Base-by-base conservation (phyloP, 1,284 basidiomycete genomes). In the Ceratobasidium sp. region DNA sequence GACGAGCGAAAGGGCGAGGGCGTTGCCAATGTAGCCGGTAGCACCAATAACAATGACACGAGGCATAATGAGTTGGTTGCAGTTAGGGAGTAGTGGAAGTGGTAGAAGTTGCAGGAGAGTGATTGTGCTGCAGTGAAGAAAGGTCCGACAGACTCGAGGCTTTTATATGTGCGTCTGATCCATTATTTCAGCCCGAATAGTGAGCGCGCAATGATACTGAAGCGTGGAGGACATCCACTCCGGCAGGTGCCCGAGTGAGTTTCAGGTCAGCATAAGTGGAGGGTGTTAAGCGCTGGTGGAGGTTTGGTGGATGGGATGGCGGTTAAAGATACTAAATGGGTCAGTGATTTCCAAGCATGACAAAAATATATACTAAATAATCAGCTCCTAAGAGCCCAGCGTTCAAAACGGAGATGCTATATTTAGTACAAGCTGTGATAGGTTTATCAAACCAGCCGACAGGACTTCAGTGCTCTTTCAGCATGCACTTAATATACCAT, bases 1-100 rank as follows among this genome's bases (percentile, higher is more conserved):
- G 14, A 48, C 10, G n/a, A 65, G 62, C 21, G 62, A 48, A 28
- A 39, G 41, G 21, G 62, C 62, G 9, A 50, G n/a, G 1, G 62
- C 46, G 21, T 50, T 48, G 30, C 46, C 45, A 28, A 65, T 65
- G 62, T 50, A 65, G 45, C 62, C 62, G 12, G 45, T 57, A 21
- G 34, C 55, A 39, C 55, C 55, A 14, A 57, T 57, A 18, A 57
- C 18, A 8, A 57, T 30, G 23, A 57, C 16, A 18, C 55, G 55
- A 57, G 32, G 55, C 55, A 57, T 57, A 21, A 34, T 57, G 52
- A 30, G 3, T 55, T 18, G 18, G 26, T 18, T 34, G 23, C 5
- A 26, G 23, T 9, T 28, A 23, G 8, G 50, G 28, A 14, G 8
- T 55, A 30, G 10, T 55, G 10, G 30, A 14, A 3, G 28, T 8